phyloP scores from a whole-genome alignment of 208 protist genomes.

The Vickermania ingenoplastis region DNA sequence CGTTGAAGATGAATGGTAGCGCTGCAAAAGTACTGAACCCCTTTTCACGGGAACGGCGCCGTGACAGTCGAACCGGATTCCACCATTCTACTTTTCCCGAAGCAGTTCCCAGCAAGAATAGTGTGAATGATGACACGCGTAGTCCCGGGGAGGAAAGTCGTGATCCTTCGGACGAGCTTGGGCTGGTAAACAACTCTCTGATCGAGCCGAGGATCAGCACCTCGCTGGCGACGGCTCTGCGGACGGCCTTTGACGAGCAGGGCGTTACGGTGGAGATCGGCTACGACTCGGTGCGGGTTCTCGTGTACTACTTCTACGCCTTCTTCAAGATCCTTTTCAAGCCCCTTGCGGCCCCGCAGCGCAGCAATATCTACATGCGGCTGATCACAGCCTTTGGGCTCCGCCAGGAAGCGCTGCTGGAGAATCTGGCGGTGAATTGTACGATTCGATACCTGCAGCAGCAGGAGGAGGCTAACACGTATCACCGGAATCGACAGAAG shows the following conservation, averaged over 20 bases:
- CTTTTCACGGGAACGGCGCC: not conserved
- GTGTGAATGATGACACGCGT: no score
- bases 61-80: not conserved
- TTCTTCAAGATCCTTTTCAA: slow-evolving; percentile 17
- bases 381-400: slow-evolving; percentile 22
- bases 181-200: not conserved
- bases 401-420: slow-evolving; percentile 10
- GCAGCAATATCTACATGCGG: slow-evolving; percentile 18
- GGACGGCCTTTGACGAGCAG: slow-evolving; percentile 16
- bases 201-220: not conserved
- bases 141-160: no score
- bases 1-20: not conserved
- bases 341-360: slow-evolving; percentile 13
- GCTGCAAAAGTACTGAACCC: not conserved
- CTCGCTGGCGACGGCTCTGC: slow-evolving; percentile 2
- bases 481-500: not conserved
- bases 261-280: slow-evolving; percentile 6
- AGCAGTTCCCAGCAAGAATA: no score
- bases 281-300: slow-evolving; percentile 16
- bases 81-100: no score
- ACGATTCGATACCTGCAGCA: slow-evolving; percentile 19
- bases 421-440: slow-evolving; percentile 19
- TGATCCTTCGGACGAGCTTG: not conserved
- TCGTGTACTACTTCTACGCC: slow-evolving; percentile 21
- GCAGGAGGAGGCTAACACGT: slow-evolving; percentile 2